Conservation (phyloP, 768 basidiomycete species). For the Coprinopsis sp. region DNA sequence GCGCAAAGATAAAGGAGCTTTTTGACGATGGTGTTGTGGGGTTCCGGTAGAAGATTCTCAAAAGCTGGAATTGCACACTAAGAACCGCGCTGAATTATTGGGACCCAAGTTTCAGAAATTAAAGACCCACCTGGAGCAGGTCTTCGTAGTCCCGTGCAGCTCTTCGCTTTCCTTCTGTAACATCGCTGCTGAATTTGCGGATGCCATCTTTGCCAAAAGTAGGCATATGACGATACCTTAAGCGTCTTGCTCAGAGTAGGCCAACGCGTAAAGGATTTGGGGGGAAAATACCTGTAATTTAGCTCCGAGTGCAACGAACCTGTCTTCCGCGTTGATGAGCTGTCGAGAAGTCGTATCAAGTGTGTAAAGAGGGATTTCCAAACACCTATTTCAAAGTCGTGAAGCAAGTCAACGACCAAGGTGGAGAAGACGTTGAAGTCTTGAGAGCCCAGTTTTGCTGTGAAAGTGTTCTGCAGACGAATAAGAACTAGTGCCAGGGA, state of each 20-base stretch:
- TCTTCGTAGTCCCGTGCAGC: conserved; percentile 36
- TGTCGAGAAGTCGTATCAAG: conserved; percentile 28
- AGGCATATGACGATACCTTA: conserved; percentile 21
- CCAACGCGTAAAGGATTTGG: too few species aligned
- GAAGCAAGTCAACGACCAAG: conserved; percentile 32
- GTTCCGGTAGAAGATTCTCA: conserved; percentile 27
- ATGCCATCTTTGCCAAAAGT: conserved; percentile 26
- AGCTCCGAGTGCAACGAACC: conserved; percentile 15
- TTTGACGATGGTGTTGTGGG: conserved; percentile 15
- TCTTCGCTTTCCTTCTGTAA: conserved; percentile 26
- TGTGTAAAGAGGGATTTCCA: conserved; percentile 36
- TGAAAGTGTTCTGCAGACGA: conserved; percentile 28
- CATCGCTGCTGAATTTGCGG: conserved; percentile 24
- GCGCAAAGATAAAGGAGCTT: conserved; percentile 23
- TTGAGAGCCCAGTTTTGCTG: conserved; percentile 8
- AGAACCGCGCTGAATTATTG: background rate
- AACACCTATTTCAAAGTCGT: conserved; percentile 36
- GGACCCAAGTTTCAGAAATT: background rate
- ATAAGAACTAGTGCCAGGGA: background rate
- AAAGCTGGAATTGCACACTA: conserved; percentile 35
- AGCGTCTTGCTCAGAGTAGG: background rate
- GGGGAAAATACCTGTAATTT: background rate
- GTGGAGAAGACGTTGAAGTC: conserved; percentile 24
- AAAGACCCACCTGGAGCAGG: conserved; percentile 27
- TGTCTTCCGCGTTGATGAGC: conserved; percentile 11